These are phyloP conservation scores for Keithomyces neogunnii DNA, from an alignment of 2,329 filamentous ascomycete genomes.

Conservation along the genomic window DNA sequence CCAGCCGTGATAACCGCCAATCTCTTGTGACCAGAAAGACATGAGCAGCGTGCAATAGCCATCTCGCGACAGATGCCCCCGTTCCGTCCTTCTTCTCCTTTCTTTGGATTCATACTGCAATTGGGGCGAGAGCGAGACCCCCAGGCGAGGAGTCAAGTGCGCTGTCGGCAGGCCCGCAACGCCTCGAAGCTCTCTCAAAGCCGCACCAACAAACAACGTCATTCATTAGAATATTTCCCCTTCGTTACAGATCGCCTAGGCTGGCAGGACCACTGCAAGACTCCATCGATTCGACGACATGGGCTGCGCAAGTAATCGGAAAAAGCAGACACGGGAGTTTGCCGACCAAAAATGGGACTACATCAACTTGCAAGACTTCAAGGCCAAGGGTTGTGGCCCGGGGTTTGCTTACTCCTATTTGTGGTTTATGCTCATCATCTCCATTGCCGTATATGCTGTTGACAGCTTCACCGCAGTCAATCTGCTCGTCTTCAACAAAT, in stretches of 20 bases:
- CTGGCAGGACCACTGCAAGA: background rate
- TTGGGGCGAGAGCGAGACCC: background rate
- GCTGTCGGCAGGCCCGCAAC: conserved; percentile 31
- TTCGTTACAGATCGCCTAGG: background rate
- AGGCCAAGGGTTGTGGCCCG: conserved; percentile 67
- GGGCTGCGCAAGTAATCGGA: conserved; percentile 55
- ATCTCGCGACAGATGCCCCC: background rate
- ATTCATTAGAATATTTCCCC: background rate
- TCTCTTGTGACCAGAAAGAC: background rate
- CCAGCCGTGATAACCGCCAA: background rate
- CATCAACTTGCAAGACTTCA: conserved; percentile 73
- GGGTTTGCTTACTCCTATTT: conserved; percentile 78
- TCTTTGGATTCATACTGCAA: background rate
- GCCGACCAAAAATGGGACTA: conserved; percentile 94
- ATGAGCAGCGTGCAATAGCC: background rate
- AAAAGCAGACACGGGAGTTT: conserved; percentile 55
- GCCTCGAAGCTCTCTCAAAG: conserved; percentile 2
- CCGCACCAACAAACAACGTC: background rate
- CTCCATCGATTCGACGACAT: conserved; percentile 34
- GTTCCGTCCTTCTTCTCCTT: background rate
- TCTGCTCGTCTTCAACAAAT: conserved; percentile 78
- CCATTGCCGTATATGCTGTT: conserved; percentile 75
- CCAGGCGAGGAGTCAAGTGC: conserved; percentile 38
- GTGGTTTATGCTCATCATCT: conserved; percentile 70
- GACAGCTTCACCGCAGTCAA: conserved; percentile 93